Evolutionary conservation across 192 early-diverging fungal species (phyloP).

Genomic region (Jimgerdemannia flammicorona): DNA sequence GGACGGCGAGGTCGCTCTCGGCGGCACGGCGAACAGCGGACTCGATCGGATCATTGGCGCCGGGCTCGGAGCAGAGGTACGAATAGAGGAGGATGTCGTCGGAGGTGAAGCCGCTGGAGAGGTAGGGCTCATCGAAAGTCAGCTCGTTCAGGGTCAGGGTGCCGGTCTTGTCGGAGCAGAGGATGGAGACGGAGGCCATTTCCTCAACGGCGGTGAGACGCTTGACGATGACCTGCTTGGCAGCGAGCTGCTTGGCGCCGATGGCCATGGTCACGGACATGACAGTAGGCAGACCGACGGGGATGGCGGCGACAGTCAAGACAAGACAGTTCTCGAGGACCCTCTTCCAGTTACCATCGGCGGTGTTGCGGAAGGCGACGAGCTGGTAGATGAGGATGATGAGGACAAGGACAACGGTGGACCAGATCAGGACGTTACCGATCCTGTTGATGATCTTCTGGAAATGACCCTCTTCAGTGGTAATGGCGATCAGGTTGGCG

Average conservation of each 20-base stretch:
- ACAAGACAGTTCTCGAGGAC: slow-evolving; percentile 68
- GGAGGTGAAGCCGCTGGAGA: slow-evolving; percentile 57
- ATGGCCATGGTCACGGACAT: slow-evolving; percentile 94
- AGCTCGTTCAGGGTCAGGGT: slow-evolving; percentile 88
- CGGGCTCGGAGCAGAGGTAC: slow-evolving; percentile 78
- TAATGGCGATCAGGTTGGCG: slow-evolving; percentile 84
- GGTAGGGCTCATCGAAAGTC: slow-evolving; percentile 79
- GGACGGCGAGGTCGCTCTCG: slow-evolving; percentile 55
- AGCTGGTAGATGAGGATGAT: slow-evolving; percentile 75
- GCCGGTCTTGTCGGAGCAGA: slow-evolving; percentile 81
- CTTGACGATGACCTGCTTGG: slow-evolving; percentile 89
- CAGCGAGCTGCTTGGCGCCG: slow-evolving; percentile 81
- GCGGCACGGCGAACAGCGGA: slow-evolving; percentile 76
- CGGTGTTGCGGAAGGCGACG: slow-evolving; percentile 41
- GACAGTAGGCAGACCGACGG: slow-evolving; percentile 86
- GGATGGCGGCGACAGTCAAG: slow-evolving; percentile 85
- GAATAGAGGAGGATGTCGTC: slow-evolving; percentile 77
- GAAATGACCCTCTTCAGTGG: slow-evolving; percentile 91
- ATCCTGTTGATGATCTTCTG: slow-evolving; percentile 91
- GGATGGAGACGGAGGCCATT: slow-evolving; percentile 79
- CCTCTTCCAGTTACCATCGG: slow-evolving; percentile 46
- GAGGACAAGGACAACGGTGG: slow-evolving; percentile 66
- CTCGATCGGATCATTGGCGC: slow-evolving; percentile 85
- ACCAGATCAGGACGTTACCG: slow-evolving; percentile 86
- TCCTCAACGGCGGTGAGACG: slow-evolving; percentile 90